Evolutionary conservation across 345 rosid genomes (phyloP), one percentile per base, ranked within the genome.

Genomic region (Gossypium rotundifolium): DNA sequence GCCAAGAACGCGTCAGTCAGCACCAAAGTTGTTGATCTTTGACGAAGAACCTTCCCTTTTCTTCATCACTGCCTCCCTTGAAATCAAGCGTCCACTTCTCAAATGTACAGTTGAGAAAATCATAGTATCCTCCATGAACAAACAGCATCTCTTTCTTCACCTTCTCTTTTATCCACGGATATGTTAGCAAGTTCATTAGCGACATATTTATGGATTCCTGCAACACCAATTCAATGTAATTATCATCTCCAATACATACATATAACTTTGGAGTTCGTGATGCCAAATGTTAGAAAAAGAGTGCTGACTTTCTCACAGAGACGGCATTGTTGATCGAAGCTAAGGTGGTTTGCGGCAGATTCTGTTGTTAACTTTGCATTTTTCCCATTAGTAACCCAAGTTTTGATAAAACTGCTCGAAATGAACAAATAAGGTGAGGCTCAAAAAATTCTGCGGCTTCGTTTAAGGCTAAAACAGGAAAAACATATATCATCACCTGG

Each of bases 311-410:
- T 94, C 78, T 92, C 98, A 80, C 95, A 94, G 67, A 86, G 83
- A 72, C 87, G 86, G 84, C 98, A 92, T 81, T 92, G 97, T 80
- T 80, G 85, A 40, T 92, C 97, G 77, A 94, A 94, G 80, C 81
- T 83, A 46, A 87, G 93, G 73, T 86, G 77, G 27, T 89, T 84
- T 73, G 90, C 83, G 52, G 76, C 85, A 63, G 84, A 87, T 78
- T 86, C 84, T 68, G 95, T 92, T 81, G 83, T 91, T 46, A 82
- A 46, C 63, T 89, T 87, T 74, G 97, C 97, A 18, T 84, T 78
- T 87, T 85, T 87, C 51, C 92, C 98, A 59, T 85, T 84, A 42
- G 81, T 73, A 51, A 94, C 95, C 97, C 98, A 94, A 73, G 85
- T 88, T 70, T 85, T 91, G 69, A 91, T 90, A 61, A 92, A 88